Base-by-base conservation (phyloP, 257 asterid genomes). In the Salvia splendens region DNA sequence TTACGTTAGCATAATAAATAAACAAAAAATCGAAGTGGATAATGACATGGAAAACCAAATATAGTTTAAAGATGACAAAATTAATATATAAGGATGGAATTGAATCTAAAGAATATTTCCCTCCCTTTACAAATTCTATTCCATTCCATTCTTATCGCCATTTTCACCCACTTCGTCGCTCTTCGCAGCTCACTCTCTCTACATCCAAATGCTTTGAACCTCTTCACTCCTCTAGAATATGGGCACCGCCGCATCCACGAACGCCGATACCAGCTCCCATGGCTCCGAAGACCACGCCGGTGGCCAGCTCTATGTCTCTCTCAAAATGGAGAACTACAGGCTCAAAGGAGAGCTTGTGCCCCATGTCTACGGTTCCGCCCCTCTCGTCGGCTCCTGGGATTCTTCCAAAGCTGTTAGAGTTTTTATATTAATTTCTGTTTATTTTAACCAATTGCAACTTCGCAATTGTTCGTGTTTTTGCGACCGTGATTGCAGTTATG, bases 381-480 rank as follows among this genome's bases (percentile, higher is more conserved):
- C 97, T 12, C 89, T 93, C 32, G 89, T 93, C 61, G 99, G 96
- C 59, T 86, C 97, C 1, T 90, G 99, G 97, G 99, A 93, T 73
- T 51, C 96, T 24, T 85, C 97, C 45, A 84, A 73, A 83, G 97
- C 99, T 62, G 98, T 92, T 71, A 54, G 84, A 40, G 11, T 40
- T 40, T 24, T 24, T 24, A 2, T 24, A 24, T 24, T 2, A 24
- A 24, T 24, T 24, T 24, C 30, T 24, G 30, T 24, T 24, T 24
- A 24, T 24, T 24, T 24, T 24, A 24, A 24, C 12, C 9, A 24
- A 3, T 28, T 10, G 16, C 40, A 5, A 8, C 9, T 60, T 20
- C 30, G 30, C 30, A 24, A 2, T 24, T 24, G 30, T 24, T n/a
- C 17, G 12, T 17, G 5, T 8, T 51, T 15, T 45, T 16, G 2